Evolutionary conservation across 177 flowering plant genomes (phyloP), one percentile per base, ranked within the genome.

Genomic region (Tripterygium wilfordii): DNA sequence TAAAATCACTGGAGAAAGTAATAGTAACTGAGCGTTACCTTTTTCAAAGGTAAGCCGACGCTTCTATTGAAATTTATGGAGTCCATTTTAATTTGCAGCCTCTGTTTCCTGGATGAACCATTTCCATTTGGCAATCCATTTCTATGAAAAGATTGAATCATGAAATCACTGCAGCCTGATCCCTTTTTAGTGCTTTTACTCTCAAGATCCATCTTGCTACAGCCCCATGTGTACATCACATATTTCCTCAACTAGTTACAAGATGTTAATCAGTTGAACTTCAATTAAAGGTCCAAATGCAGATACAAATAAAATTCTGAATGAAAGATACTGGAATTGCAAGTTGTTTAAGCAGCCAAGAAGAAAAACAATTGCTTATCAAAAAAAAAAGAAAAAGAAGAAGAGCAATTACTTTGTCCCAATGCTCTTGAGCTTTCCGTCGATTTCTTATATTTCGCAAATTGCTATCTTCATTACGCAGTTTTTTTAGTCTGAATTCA

Each of bases 191-290:
- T 42, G 24, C 45, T 51, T 16, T 42, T 51, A 43, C 26, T 23
- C n/a, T 66, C 49, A 30, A 71, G 80, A 32, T 76, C 79, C 68
- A 82, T 31, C 24, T 51, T 46, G 29, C 50, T 51, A 69, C 68
- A 56, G 13, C 76, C 85, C 82, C 84, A 92, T 30, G 89, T 94
- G 71, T 73, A 89, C 70, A 54, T 70, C 10, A 89, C 99, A 69
- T 86, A 94, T 65, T 75, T 94, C 64, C 99, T 71, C 80, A 94
- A 63, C 97, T 92, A 60, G 59, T 29, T 21, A 53, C 52, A 48
- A 57, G 23, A n/a, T 19, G 36, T 44, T 4, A 36, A 30, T 36
- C 28, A 62, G 32, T 51, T 45, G 5, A 17, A 25, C 7, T 21
- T 28, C 5, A 18, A 13, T n/a, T n/a, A n/a, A n/a, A n/a, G n/a